Evolutionary conservation across 768 basidiomycete species (phyloP).

Genomic region (Lactifluus subvellereus): DNA sequence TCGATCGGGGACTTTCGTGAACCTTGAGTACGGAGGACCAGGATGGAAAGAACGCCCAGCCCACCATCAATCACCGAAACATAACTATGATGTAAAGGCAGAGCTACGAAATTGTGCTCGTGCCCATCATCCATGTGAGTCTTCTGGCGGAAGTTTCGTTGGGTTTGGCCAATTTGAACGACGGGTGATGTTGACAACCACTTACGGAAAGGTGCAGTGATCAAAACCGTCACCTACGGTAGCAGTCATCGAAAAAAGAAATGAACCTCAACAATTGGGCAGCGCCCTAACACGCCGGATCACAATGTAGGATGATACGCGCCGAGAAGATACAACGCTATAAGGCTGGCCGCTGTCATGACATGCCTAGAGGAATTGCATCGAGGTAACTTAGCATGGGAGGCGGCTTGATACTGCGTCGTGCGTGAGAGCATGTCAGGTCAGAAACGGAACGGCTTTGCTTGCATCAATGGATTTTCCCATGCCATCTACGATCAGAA

Average conservation of each 20-base stretch:
- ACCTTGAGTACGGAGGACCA: background rate
- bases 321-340: background rate
- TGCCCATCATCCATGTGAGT: background rate
- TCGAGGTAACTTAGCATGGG: background rate
- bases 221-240: background rate
- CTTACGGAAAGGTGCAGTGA: background rate
- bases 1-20: constrained; percentile 3
- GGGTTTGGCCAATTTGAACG: background rate
- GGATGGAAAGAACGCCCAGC: background rate
- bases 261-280: background rate
- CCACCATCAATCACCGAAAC: background rate
- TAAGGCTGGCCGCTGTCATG: background rate
- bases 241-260: background rate
- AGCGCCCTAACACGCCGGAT: constrained; percentile 7
- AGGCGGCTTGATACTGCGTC: background rate
- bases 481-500: constrained; percentile 9
- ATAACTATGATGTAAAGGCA: constrained; percentile 15
- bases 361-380: background rate
- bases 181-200: background rate
- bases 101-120: background rate
- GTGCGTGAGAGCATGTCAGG: background rate
- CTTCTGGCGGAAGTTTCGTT: background rate
- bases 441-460: background rate
- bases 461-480: background rate
- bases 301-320: background rate